Evolutionary conservation across 768 basidiomycete species (phyloP).

Genomic region (Suillus sp.): DNA sequence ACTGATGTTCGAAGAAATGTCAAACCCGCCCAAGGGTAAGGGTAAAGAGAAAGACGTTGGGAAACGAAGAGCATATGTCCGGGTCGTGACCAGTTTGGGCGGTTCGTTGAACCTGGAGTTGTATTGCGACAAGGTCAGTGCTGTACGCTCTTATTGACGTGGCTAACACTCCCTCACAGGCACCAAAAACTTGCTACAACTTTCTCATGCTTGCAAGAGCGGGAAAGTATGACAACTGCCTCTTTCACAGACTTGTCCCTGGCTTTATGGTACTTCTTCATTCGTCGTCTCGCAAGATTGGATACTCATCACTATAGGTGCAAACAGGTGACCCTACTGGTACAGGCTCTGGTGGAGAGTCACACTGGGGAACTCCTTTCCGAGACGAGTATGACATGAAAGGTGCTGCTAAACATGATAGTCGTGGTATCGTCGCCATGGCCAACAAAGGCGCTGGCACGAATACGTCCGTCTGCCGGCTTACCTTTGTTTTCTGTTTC

Average conservation of each 20-base stretch:
- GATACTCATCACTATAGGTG: conserved; percentile 50
- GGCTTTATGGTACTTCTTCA: conserved; percentile 79
- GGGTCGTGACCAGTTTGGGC: conserved; percentile 94
- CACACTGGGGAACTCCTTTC: conserved; percentile 94
- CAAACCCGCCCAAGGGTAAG: conserved; percentile 77
- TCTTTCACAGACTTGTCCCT: conserved; percentile 93
- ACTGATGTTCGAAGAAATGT: conserved; percentile 95
- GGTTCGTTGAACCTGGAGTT: conserved; percentile 83
- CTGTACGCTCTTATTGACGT: not conserved
- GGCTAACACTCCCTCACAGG: conserved; percentile 46
- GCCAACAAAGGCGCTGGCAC: conserved; percentile 92
- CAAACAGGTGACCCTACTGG: conserved; percentile 98
- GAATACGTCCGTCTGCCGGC: conserved; percentile 61
- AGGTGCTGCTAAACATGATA: conserved; percentile 85
- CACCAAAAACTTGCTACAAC: conserved; percentile 98
- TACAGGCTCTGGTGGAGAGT: conserved; percentile 90
- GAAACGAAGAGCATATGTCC: conserved; percentile 90
- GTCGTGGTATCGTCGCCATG: conserved; percentile 88
- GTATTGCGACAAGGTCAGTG: conserved; percentile 80
- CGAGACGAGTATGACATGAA: conserved; percentile 91
- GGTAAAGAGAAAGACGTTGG: conserved; percentile 93
- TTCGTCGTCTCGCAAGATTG: conserved; percentile 12
- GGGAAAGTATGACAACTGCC: conserved; percentile 86
- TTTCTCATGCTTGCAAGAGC: conserved; percentile 91
- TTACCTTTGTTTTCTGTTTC: not conserved